Conservation (phyloP, 106 monocot genomes). For the Allium sativum region DNA sequence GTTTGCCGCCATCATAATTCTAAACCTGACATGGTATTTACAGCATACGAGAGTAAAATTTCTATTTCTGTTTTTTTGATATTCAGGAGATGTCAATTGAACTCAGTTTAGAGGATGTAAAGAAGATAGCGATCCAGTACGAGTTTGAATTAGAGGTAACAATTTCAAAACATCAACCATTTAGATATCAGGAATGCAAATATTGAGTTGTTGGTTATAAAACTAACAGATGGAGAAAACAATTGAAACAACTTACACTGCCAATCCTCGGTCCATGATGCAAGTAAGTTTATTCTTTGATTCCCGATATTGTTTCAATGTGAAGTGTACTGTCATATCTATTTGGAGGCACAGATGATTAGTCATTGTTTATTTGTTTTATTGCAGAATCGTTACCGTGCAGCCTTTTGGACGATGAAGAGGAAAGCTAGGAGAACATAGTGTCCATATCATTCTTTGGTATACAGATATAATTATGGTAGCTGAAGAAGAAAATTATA, state of each 20-base stretch:
- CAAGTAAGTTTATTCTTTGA: conserved; percentile 42
- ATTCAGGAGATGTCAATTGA: conserved; percentile 91
- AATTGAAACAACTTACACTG: conserved; percentile 80
- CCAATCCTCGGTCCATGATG: conserved; percentile 90
- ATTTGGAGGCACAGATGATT: too few relatives aligned
- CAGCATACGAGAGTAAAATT: background rate
- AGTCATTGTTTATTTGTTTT: too few relatives aligned
- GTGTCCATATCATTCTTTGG: too few relatives aligned
- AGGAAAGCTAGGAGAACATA: too few relatives aligned
- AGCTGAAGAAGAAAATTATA: too few relatives aligned
- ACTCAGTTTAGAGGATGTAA: conserved; percentile 91
- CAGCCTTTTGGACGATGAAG: too few relatives aligned
- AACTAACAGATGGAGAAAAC: conserved; percentile 59
- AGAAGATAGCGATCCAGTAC: conserved; percentile 57
- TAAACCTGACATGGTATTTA: background rate
- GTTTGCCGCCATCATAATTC: background rate
- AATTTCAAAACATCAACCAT: background rate
- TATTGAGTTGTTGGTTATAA: background rate
- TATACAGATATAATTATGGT: too few relatives aligned
- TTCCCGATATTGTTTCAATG: too few relatives aligned
- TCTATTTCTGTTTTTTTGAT: background rate
- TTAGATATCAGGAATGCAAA: background rate
- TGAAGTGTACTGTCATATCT: too few relatives aligned
- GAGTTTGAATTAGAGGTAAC: conserved; percentile 89
- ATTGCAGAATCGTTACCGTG: too few relatives aligned